Conservation (phyloP, 495 filamentous ascomycete genomes). For the Gamarada debralockiae region DNA sequence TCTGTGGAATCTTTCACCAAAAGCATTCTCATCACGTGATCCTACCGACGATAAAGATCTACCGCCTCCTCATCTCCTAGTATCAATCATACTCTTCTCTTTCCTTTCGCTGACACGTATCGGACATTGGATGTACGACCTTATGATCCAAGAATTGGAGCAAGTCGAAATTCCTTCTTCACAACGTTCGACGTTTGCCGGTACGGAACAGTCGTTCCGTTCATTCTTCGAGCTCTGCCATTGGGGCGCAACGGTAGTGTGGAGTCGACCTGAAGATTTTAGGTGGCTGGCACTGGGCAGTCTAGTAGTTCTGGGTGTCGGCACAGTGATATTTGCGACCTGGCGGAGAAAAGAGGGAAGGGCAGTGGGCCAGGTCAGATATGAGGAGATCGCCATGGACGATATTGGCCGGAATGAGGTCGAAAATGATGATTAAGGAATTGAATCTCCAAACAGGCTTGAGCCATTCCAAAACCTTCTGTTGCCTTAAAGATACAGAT, state of each 20-base stretch:
- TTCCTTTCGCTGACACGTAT: slow-evolving; percentile 38
- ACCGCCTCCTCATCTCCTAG: not conserved
- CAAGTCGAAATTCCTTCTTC: slow-evolving; percentile 34
- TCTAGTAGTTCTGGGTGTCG: slow-evolving; percentile 25
- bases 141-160: slow-evolving; percentile 38
- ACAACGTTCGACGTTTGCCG: slow-evolving; percentile 37
- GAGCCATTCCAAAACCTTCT: too few species aligned
- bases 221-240: slow-evolving; percentile 35
- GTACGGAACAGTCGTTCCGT: slow-evolving; percentile 36
- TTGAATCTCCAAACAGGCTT: too few species aligned
- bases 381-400: slow-evolving; percentile 23
- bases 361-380: not conserved
- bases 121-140: slow-evolving; percentile 36
- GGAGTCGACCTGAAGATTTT: slow-evolving; percentile 35
- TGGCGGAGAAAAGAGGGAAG: slow-evolving; percentile 26
- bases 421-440: slow-evolving; percentile 4
- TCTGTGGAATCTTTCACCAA: slow-evolving; percentile 31
- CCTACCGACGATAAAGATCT: not conserved
- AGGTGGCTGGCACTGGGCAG: slow-evolving; percentile 35
- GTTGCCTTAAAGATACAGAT: too few species aligned
- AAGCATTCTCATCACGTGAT: not conserved
- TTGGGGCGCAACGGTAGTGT: slow-evolving; percentile 34
- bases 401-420: slow-evolving; percentile 19
- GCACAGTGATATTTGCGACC: slow-evolving; percentile 30
- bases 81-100: slow-evolving; percentile 29